Base-by-base conservation (phyloP, 2,329 filamentous ascomycete species). In the Exophiala spinifera region DNA sequence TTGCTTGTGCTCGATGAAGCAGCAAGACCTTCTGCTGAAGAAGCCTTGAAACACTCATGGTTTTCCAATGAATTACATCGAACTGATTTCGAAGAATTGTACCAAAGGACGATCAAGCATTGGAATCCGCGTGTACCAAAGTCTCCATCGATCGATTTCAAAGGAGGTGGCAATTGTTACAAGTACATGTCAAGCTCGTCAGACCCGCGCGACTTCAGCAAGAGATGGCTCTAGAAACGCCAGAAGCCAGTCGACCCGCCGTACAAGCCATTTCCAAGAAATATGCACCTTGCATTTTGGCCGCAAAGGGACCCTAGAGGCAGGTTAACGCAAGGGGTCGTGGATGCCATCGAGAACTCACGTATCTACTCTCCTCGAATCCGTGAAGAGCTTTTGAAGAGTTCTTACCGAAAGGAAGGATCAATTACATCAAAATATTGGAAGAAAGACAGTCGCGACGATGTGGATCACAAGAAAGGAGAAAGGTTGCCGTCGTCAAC, bases 21-120 rank as follows among this genome's bases (percentile, higher is more conserved):
- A 2, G 55, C 69, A 36, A 74, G 82, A 23, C 71, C 83, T 68
- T 78, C 76, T 8, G 80, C 74, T 2, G 72, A 73, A n/a, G 64
- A 82, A 65, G 80, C 81, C 2, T 63, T 84, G 28, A 51, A 65
- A 8, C 80, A 84, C 66, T 51, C 63, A 8, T 86, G 82, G 83
- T 81, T 86, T 61, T 74, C 74, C 1, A 77, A 80, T 61, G 66
- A 69, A n/a, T 61, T 66, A 7, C 76, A 81, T 63, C 71, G 67
- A 17, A 64, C 64, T 13, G 72, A 77, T 15, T 76, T 81, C 51
- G 70, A 79, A 25, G 72, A 70, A 1, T 65, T 80, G 2, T 84
- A 84, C 59, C 48, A 72, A 52, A 70, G 73, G 36, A 73, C 77
- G 0, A 74, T 77, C 52, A 64, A 66, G 31, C 70, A 75, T 50